Percentiles rank a stretch among this genome's conserved stretches.
Evolutionary conservation across 1,284 basidiomycete species (phyloP).

Genomic region (Moniliophthora roreri): DNA sequence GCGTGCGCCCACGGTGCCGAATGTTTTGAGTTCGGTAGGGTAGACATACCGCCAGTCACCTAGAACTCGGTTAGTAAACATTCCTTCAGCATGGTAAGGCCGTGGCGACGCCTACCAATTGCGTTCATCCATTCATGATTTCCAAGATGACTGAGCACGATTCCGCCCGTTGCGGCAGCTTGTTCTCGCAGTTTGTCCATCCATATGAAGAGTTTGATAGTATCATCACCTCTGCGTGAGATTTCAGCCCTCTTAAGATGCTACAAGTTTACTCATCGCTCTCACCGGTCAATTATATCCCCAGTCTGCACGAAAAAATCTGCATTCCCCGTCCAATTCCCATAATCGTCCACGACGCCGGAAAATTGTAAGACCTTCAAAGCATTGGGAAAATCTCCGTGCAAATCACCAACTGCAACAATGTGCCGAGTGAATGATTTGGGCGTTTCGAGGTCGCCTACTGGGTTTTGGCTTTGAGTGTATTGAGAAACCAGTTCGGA

Average conservation of each 20-base stretch:
- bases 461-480: not conserved
- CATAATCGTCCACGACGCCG: conserved; percentile 64
- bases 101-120: conserved; percentile 73
- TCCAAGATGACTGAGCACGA: conserved; percentile 78
- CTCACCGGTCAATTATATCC: conserved; percentile 86
- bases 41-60: conserved; percentile 91
- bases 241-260: conserved; percentile 5
- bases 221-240: conserved; percentile 74
- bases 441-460: conserved; percentile 6
- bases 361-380: conserved; percentile 77
- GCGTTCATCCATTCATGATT: conserved; percentile 93
- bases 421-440: conserved; percentile 49
- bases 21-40: conserved; percentile 76
- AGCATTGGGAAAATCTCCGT: conserved; percentile 76
- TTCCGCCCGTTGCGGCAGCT: conserved; percentile 68
- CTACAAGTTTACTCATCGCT: conserved; percentile 3
- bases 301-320: conserved; percentile 92
- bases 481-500: conserved; percentile 1
- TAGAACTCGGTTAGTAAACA: conserved; percentile 27
- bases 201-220: conserved; percentile 77
- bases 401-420: conserved; percentile 81
- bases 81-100: too few relatives aligned
- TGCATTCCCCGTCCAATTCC: conserved; percentile 75
- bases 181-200: conserved; percentile 83
- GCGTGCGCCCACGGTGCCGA: conserved; percentile 69